Evolutionary conservation across 2,329 filamentous ascomycete genomes (phyloP).

Genomic region (Xylariales sp.): DNA sequence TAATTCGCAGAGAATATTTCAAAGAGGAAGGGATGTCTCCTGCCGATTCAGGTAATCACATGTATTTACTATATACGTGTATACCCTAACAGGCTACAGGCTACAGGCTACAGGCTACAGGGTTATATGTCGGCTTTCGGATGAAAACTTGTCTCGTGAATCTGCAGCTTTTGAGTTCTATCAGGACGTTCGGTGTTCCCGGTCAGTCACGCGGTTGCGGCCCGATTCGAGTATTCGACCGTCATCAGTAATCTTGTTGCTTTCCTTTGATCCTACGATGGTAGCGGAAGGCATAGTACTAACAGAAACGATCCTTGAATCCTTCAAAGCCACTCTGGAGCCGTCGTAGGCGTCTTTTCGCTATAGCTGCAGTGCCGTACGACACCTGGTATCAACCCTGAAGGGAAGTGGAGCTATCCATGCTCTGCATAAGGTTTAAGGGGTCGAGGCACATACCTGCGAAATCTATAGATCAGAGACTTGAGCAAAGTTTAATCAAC

Average conservation of each 20-base stretch:
- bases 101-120: too few relatives aligned
- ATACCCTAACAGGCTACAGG: too few relatives aligned
- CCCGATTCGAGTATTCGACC: conserved; percentile 10
- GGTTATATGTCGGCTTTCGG: conserved; percentile 13
- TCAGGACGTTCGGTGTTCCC: conserved; percentile 13
- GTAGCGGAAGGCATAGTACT: too few relatives aligned
- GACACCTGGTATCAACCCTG: conserved; percentile 2
- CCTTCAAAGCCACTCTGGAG: not conserved
- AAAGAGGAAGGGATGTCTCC: not conserved
- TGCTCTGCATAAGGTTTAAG: conserved; percentile 22
- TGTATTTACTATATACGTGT: too few relatives aligned
- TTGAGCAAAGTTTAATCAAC: not conserved
- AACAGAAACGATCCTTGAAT: not conserved
- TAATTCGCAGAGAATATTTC: not conserved
- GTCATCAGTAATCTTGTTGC: not conserved
- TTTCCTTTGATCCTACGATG: not conserved
- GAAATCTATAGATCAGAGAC: not conserved
- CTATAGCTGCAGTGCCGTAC: not conserved
- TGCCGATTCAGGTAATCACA: conserved; percentile 10
- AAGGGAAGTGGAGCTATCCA: conserved; percentile 12
- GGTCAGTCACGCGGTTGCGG: conserved; percentile 10
- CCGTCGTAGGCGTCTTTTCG: not conserved
- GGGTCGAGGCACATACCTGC: conserved; percentile 7
- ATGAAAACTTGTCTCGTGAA: conserved; percentile 22
- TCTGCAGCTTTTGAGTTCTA: conserved; percentile 21